Evolutionary conservation across 2,329 filamentous ascomycete genomes (phyloP).

Genomic region (Akanthomyces uredinophilus): DNA sequence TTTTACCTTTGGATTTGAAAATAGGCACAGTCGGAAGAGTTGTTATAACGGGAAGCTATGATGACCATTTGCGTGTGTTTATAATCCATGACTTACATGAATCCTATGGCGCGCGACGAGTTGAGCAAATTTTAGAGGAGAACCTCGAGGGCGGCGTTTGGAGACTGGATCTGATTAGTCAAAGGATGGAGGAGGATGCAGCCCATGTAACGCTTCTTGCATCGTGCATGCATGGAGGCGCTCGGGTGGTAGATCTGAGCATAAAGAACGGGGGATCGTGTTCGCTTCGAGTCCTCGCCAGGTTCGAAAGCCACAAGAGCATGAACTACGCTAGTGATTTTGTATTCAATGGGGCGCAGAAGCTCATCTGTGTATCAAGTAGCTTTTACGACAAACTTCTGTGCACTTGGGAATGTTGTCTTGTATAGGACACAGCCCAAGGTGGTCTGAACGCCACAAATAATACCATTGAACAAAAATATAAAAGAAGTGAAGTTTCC

Average conservation of each 20-base stretch:
- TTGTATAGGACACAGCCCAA: neutral
- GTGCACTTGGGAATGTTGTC: conserved; percentile 55
- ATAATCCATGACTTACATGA: conserved; percentile 38
- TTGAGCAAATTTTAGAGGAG: conserved; percentile 54
- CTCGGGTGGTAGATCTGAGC: conserved; percentile 54
- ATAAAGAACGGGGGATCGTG: conserved; percentile 41
- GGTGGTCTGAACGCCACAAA: neutral
- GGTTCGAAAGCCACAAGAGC: conserved; percentile 80
- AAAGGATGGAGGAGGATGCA: conserved; percentile 21
- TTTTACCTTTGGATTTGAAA: conserved; percentile 59
- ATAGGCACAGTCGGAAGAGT: conserved; percentile 44
- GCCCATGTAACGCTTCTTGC: conserved; percentile 56
- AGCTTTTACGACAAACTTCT: conserved; percentile 72
- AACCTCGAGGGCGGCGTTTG: conserved; percentile 80
- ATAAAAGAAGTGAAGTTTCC: no score
- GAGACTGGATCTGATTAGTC: conserved; percentile 63
- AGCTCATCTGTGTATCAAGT: conserved; percentile 56
- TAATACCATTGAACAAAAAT: neutral
- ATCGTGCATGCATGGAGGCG: conserved; percentile 91
- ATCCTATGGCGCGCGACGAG: conserved; percentile 37
- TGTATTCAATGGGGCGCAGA: conserved; percentile 33
- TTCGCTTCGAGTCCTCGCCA: conserved; percentile 59
- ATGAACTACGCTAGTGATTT: conserved; percentile 92
- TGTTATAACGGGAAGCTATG: conserved; percentile 84
- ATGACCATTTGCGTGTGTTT: conserved; percentile 72